Evolutionary conservation across 306 rosid genomes (phyloP), one percentile per base, ranked within the genome.

Genomic region (Adenanthera pavonina): DNA sequence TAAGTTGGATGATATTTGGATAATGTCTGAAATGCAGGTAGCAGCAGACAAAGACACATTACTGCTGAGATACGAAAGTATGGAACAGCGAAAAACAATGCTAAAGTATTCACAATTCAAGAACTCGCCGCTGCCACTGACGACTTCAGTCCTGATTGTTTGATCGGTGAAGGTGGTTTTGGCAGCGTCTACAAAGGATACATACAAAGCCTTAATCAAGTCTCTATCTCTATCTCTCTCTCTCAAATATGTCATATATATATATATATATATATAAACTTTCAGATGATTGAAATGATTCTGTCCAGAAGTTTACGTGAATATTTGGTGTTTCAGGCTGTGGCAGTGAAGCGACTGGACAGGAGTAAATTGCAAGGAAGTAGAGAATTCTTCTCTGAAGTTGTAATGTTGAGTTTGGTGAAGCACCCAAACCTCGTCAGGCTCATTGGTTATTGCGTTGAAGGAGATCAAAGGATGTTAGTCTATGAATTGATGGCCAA

Each of bases 401-500:
- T 93, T 57, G 78, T 91, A 78, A 88, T 88, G 91, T 47, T 91
- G 67, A 93, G 96, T 66, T 84, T 89, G 84, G 84, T 87, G 51
- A 85, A 84, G 56, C 92, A 93, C 36, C 92, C 89, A 7, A 91
- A 90, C 76, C 92, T 93, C 20, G 94, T 93, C 44, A 72, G 14
- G 81, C 89, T 91, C 17, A 13, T 91, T 64, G 97, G 96, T 0
- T 93, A 91, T 75, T 91, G 94, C 65, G 86, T 77, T 0, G 96
- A 93, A 17, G 92, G 84, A 0, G 85, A 83, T 52, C 88, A 93
- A 8, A 88, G 92, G 83, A 64, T 88, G 64, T 72, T 93, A 16
- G 94, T 91, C 65, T 89, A 91, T 41, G 97, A 93, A 19, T 91
- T 8, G 81, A 87, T 93, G 97, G 67, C 89, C 65, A 87, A 86